phyloP scores from a whole-genome alignment of 805 yeast genomes.

The Citeromyces matritensis region DNA sequence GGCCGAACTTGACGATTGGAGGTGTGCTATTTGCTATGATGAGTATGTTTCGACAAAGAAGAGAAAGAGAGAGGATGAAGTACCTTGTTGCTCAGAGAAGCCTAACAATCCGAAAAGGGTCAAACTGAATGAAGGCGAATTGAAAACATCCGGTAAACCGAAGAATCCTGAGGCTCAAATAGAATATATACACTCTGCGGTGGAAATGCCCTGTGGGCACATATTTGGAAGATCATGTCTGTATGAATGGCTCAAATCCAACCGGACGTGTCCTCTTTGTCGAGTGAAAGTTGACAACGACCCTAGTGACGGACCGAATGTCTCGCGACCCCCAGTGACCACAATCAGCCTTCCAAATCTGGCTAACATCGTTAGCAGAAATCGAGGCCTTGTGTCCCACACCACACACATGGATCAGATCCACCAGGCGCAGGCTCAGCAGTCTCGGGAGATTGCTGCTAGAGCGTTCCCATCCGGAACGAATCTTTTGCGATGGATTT shows the following conservation, averaged over 20 bases:
- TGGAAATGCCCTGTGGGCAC: slow-evolving; percentile 75
- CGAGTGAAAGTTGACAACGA: slow-evolving; percentile 35
- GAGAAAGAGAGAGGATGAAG: slow-evolving; percentile 11
- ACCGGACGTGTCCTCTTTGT: slow-evolving; percentile 79
- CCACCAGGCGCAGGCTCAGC: too few relatives aligned
- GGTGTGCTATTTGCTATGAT: slow-evolving; percentile 58
- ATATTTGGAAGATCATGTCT: slow-evolving; percentile 79
- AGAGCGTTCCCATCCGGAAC: too few relatives aligned
- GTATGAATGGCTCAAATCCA: slow-evolving; percentile 64
- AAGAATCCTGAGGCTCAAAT: slow-evolving; percentile 4
- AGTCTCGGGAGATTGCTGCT: too few relatives aligned
- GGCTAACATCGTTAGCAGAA: slow-evolving; percentile 16
- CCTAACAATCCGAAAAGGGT: slow-evolving; percentile 6
- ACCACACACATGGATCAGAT: too few relatives aligned
- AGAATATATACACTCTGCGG: slow-evolving; percentile 41
- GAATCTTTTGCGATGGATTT: too few relatives aligned
- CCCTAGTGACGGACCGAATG: slow-evolving; percentile 4
- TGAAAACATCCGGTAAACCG: slow-evolving; percentile 8
- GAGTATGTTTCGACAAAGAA: slow-evolving; percentile 17
- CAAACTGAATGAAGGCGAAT: slow-evolving; percentile 8
- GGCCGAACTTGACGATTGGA: slow-evolving; percentile 12
- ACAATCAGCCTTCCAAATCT: slow-evolving; percentile 19
- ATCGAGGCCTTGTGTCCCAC: slow-evolving; percentile 13
- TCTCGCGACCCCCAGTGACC: slow-evolving; percentile 7
- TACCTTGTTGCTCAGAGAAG: slow-evolving; percentile 5